These are phyloP conservation scores for Linnemannia elongata DNA, from an alignment of 192 early-diverging fungal species.

Conservation along the genomic window DNA sequence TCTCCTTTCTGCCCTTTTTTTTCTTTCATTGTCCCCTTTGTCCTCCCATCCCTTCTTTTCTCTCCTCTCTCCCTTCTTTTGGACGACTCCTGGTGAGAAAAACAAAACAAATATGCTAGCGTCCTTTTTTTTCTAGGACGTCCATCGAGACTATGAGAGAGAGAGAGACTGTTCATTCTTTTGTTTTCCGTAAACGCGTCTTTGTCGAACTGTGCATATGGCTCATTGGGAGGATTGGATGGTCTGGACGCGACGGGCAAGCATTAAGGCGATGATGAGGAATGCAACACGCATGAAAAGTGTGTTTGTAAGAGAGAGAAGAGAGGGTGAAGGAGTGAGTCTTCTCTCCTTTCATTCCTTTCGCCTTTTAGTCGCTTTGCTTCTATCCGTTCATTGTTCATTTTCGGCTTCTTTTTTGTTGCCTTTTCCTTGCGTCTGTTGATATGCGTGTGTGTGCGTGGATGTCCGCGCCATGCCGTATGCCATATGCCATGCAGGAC, in stretches of 20 bases:
- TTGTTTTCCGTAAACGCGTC: background rate
- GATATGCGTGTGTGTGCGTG: background rate
- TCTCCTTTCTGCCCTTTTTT: background rate
- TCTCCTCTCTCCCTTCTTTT: background rate
- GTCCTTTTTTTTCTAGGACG: conserved; percentile 1
- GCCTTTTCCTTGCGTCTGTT: background rate
- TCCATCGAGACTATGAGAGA: background rate
- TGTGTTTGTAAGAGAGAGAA: background rate
- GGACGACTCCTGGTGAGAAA: conserved; percentile 1
- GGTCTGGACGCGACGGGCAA: background rate
- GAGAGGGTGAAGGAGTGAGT: background rate
- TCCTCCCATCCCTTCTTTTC: background rate
- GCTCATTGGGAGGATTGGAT: background rate
- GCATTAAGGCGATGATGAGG: too few species aligned
- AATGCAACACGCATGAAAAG: background rate
- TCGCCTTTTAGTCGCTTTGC: background rate
- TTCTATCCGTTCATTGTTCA: background rate
- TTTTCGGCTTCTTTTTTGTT: background rate
- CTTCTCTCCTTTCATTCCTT: conserved; percentile 3
- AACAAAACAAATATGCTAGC: background rate
- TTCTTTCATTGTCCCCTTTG: background rate
- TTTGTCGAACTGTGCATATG: background rate
- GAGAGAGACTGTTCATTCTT: background rate
- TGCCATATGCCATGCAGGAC: background rate
- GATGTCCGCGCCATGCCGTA: too few species aligned